These are phyloP conservation scores for Syzygium syzygioides DNA, from an alignment of 441 rosid species.

Conservation along the genomic window DNA sequence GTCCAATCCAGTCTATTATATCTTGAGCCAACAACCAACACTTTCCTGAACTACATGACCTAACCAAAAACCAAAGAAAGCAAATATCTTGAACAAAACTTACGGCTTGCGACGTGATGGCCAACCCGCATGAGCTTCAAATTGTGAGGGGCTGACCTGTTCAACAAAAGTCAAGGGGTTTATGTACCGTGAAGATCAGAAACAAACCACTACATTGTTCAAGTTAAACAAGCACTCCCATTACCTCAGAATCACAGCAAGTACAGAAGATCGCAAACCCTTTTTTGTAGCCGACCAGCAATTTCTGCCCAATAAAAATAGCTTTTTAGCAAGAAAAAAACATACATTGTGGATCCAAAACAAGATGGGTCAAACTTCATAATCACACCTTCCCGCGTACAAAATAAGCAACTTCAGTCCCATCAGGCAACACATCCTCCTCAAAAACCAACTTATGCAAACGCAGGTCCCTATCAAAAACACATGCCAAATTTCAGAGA, in stretches of 20 bases:
- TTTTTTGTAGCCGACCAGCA: conserved; percentile 74
- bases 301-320: conserved; percentile 52
- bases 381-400: conserved; percentile 68
- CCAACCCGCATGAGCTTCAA: conserved; percentile 99
- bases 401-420: conserved; percentile 87
- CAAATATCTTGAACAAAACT: conserved; percentile 24
- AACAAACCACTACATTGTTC: conserved; percentile 1
- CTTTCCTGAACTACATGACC: not conserved
- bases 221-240: not conserved
- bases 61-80: not conserved
- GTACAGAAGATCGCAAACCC: conserved; percentile 79
- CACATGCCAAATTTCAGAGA: not conserved
- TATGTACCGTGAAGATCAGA: conserved; percentile 5
- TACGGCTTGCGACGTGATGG: conserved; percentile 91
- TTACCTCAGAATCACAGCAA: conserved; percentile 81
- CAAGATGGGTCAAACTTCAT: not conserved
- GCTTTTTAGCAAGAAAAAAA: conserved; percentile 15
- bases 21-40: not conserved
- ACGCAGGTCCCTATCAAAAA: conserved; percentile 61
- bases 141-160: conserved; percentile 86
- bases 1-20: not conserved
- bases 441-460: conserved; percentile 87
- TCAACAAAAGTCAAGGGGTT: conserved; percentile 18
- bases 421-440: conserved; percentile 78
- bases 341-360: not conserved